A percentile compares a stretch with the other conserved stretches of the same genome.
Conservation (phyloP, 495 filamentous ascomycete species). For the Penicillium odoratum region DNA sequence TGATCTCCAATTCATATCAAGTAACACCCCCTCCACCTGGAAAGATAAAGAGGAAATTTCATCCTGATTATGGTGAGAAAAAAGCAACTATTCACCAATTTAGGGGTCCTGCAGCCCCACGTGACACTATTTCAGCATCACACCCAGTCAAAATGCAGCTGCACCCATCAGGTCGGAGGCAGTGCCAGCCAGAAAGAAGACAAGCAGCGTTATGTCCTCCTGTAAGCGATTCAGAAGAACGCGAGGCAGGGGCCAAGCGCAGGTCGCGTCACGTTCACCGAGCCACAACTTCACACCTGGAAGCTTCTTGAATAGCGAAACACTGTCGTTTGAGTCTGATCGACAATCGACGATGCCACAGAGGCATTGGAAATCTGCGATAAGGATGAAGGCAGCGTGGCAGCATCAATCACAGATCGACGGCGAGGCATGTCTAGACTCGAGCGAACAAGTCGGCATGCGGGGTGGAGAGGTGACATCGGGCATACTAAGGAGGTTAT, state of each 20-base stretch:
- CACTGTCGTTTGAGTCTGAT: slow-evolving; percentile 21
- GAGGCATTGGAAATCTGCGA: slow-evolving; percentile 21
- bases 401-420: slow-evolving; percentile 24
- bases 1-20: not conserved
- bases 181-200: not conserved
- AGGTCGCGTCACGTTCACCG: slow-evolving; percentile 11
- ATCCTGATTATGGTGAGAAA: not conserved
- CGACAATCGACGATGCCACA: slow-evolving; percentile 18
- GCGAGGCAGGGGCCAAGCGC: slow-evolving; percentile 1
- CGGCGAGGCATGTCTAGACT: slow-evolving; percentile 5
- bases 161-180: slow-evolving; percentile 13
- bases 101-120: not conserved
- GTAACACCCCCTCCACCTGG: not conserved
- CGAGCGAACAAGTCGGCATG: not conserved
- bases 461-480: not conserved
- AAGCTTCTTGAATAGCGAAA: slow-evolving; percentile 22
- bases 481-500: not conserved
- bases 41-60: not conserved
- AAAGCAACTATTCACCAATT: not conserved
- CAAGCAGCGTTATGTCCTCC: not conserved
- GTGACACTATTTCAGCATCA: slow-evolving; percentile 12
- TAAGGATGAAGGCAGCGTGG: slow-evolving; percentile 21
- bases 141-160: slow-evolving; percentile 11
- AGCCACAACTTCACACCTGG: slow-evolving; percentile 27
- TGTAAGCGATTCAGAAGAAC: not conserved